Evolutionary conservation across 2,329 filamentous ascomycete genomes (phyloP), one percentile per base, ranked within the genome.

Genomic region (Fusarium scirpi): DNA sequence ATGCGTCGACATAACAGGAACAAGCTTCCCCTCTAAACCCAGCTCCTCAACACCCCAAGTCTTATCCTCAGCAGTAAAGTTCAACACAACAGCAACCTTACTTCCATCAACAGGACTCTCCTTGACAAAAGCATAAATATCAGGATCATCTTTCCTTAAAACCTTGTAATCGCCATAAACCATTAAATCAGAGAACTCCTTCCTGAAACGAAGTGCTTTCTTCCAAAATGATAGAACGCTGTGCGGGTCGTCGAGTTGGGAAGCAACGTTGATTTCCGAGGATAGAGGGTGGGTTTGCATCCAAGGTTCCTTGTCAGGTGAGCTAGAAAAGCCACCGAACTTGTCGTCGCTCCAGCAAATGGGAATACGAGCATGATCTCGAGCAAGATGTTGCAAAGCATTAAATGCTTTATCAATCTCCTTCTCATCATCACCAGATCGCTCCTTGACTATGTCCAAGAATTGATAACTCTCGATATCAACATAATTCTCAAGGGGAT

Each of bases 341-440:
- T 75, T 77, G 49, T 58, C 52, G 24, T 70, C 70, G 22, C 76
- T 82, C 91, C 91, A 93, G 59, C 91, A 88, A 62, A 92, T 87
- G 0, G 90, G 90, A 0, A 90, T 86, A n/a, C 91, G 84, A 1
- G 85, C 85, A 73, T 93, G 89, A 70, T 93, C 91, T 24, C 90
- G 69, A 78, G 80, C 55, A 74, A 83, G 56, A 67, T 80, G 27
- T 30, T 79, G 77, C 1, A 81, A 53, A 1, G 78, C 75, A 2
- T 59, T 64, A 13, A 79, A 78, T 0, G 78, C 80, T 45, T 74
- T 79, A 56, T 84, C 81, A 3, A 83, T 60, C 25, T 79, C 77
- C 7, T 76, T 69, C 40, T 72, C 69, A 61, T 82, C 79, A 34
- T 78, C 63, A 1, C 69, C 73, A 5, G 67, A 57, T 3, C 74